Percentiles rank a stretch among this genome's conserved stretches.
phyloP scores from a whole-genome alignment of 305 asterid genomes.

The Solanum hybrid region DNA sequence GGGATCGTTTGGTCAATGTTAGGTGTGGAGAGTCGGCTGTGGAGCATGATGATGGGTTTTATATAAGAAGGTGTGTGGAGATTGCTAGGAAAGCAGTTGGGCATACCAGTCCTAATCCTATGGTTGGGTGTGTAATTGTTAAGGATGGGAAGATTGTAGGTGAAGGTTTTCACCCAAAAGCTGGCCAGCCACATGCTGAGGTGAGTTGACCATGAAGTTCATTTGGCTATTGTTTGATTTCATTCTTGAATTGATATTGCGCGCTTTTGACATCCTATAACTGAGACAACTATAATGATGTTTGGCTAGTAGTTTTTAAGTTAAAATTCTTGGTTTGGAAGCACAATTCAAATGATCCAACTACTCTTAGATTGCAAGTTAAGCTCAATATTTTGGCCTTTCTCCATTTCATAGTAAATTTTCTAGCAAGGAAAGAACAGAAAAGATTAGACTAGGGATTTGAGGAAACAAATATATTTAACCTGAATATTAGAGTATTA shows the following conservation, averaged over 20 bases:
- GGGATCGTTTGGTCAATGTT: slow-evolving; percentile 16
- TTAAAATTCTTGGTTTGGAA: neutral
- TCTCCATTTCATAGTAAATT: neutral
- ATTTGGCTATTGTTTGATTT: neutral
- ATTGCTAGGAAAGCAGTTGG: slow-evolving; percentile 84
- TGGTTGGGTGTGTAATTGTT: slow-evolving; percentile 95
- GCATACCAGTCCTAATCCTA: slow-evolving; percentile 87
- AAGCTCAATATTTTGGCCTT: neutral
- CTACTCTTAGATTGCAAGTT: neutral
- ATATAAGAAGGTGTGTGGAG: slow-evolving; percentile 79
- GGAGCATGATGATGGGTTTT: slow-evolving; percentile 50
- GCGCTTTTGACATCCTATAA: neutral
- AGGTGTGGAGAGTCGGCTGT: slow-evolving; percentile 25
- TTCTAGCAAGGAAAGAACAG: neutral
- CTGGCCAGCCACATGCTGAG: slow-evolving; percentile 99
- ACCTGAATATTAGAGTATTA: neutral
- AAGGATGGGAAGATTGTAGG: slow-evolving; percentile 81
- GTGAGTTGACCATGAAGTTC: slow-evolving; percentile 17
- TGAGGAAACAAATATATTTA: neutral
- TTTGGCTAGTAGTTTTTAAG: neutral
- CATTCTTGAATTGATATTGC: neutral
- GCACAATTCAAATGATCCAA: neutral
- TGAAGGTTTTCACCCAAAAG: slow-evolving; percentile 92
- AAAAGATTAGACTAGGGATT: neutral
- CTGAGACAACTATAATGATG: neutral